Conservation (phyloP, 2,329 filamentous ascomycete species). For the Botrytis tulipae region DNA sequence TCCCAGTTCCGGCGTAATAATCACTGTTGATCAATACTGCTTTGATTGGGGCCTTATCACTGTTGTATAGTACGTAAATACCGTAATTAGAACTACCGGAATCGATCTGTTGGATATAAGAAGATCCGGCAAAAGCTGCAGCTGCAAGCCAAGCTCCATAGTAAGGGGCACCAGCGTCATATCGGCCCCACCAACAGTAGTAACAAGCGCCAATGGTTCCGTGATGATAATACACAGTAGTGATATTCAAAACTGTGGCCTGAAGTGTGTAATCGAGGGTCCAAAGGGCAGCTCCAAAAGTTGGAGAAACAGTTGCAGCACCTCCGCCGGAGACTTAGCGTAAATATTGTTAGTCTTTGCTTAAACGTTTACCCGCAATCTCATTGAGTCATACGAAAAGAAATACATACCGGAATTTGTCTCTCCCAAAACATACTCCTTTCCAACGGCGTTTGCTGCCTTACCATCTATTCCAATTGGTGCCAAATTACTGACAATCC, state of each 20-base stretch:
- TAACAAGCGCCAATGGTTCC: slow-evolving; percentile 38
- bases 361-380: background rate
- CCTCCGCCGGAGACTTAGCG: slow-evolving; percentile 32
- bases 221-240: slow-evolving; percentile 35
- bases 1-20: slow-evolving; percentile 30
- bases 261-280: slow-evolving; percentile 34
- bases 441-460: slow-evolving; percentile 29
- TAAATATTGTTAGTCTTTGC: background rate
- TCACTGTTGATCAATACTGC: slow-evolving; percentile 35
- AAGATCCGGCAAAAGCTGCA: slow-evolving; percentile 31
- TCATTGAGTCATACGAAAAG: background rate
- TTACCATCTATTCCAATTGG: slow-evolving; percentile 29
- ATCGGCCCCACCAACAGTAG: slow-evolving; percentile 37
- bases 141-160: slow-evolving; percentile 36
- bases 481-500: slow-evolving; percentile 31
- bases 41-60: slow-evolving; percentile 21
- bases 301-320: slow-evolving; percentile 30
- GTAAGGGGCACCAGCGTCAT: slow-evolving; percentile 33
- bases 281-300: slow-evolving; percentile 36
- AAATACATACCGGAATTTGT: slow-evolving; percentile 41
- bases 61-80: slow-evolving; percentile 32
- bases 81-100: slow-evolving; percentile 28
- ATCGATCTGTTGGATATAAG: slow-evolving; percentile 32
- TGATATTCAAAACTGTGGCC: slow-evolving; percentile 28
- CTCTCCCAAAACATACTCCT: slow-evolving; percentile 36